Evolutionary conservation across 176 grass and related monocot species (phyloP), one percentile per base, ranked within the genome.

Genomic region (Dendrocalamus sinicus): DNA sequence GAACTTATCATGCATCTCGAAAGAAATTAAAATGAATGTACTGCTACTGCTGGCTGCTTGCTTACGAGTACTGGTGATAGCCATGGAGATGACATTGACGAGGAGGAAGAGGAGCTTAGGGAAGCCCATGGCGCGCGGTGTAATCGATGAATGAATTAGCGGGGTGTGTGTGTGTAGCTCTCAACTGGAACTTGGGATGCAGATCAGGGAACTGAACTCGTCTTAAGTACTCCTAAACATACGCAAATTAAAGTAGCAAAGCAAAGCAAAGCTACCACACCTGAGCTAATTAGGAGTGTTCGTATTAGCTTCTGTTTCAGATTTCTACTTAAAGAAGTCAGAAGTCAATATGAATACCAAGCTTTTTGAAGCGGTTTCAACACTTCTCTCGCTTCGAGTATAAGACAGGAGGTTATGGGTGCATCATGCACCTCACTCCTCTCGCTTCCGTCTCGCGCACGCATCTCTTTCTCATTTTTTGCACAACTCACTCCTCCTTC

Each of bases 71-170:
- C 39, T 59, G 8, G 10, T 68, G 73, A 77, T 1, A 37, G 78
- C 44, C 74, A 91, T 75, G 46, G 67, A 41, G 23, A 76, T 9
- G 85, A 4, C 62, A 10, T 8, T 70, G 85, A 76, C 61, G 72
- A 84, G 17, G 70, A 85, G 62, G 19, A 79, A 16, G 14, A 65
- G 71, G 46, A 26, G 40, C 46, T 68, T 80, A 26, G 28, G 17
- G 10, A 47, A 51, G 57, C 43, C 32, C 66, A 89, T 77, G 39
- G 22, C 2, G 30, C 30, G 30, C 30, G 30, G 30, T 32, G 30
- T 32, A 32, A 32, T 32, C 30, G 30, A 32, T 32, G 30, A 32
- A 32, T 32, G 30, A 32, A 32, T 2, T 32, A 32, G 30, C 28
- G 28, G 28, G 28, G 28, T 28, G 28, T 28, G 28, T 28, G 28